These are phyloP conservation scores for Tetradesmus obliquus DNA, from an alignment of 139 green algal species.

Conservation along the genomic window DNA sequence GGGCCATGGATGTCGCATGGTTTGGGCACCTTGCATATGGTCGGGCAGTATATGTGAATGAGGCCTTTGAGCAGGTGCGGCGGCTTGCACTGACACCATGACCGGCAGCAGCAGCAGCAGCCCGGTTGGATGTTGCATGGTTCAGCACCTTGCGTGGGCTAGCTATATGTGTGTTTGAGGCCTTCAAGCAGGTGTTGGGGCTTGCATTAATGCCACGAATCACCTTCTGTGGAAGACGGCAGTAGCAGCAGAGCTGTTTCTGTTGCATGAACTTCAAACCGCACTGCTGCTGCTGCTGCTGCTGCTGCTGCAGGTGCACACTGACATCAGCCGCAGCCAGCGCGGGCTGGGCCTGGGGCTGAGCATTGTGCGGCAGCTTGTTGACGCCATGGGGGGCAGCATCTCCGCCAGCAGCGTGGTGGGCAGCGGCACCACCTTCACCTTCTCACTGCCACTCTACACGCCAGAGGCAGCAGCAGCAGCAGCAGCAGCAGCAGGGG, in stretches of 20 bases:
- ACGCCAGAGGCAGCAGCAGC: not conserved
- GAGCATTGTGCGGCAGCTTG: conserved; percentile 61
- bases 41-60: too few relatives aligned
- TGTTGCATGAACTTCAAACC: not conserved
- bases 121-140: too few relatives aligned
- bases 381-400: conserved; percentile 55
- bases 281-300: not conserved
- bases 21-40: too few relatives aligned
- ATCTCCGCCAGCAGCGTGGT: conserved; percentile 46
- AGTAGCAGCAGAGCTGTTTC: too few relatives aligned
- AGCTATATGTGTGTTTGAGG: not conserved
- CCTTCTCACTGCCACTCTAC: conserved; percentile 50
- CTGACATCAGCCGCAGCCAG: conserved; percentile 57
- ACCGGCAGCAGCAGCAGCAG: too few relatives aligned
- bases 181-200: too few relatives aligned
- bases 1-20: too few relatives aligned
- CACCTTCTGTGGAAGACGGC: too few relatives aligned
- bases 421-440: conserved; percentile 52
- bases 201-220: too few relatives aligned
- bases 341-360: conserved; percentile 59
- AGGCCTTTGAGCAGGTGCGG: not conserved
- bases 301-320: conserved; percentile 50
- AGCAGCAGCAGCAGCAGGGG: not conserved
- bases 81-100: too few relatives aligned
- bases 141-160: not conserved